Base-by-base conservation (phyloP, 2,329 filamentous ascomycete species). In the Pseudocercospora pini-densiflorae region DNA sequence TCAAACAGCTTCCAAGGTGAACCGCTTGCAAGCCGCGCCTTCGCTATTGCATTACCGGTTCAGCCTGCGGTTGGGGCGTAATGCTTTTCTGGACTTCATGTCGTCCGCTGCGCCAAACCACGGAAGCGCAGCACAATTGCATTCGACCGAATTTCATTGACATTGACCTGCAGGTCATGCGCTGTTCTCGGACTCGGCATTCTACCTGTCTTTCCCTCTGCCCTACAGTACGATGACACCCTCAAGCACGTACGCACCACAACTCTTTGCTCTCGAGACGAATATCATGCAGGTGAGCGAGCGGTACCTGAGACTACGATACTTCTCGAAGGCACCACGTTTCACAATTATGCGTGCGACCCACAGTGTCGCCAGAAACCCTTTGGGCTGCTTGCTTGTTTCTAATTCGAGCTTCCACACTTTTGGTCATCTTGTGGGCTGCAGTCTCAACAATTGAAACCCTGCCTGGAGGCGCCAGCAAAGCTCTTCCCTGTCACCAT, bases 91-190 rank as follows among this genome's bases (percentile, higher is more conserved):
- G 27, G 51, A 69, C 68, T 62, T 64, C 68, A 67, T 65, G 64
- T 63, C 40, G 59, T 61, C 61, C 57, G 45, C 43, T 23, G 6
- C 49, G 24, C 31, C 27, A 36, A 36, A 59, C 63, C 63, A 53
- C 53, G 63, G 59, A 77, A 59, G 82, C 79, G 36, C 31, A 59
- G 33, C 55, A 3, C 55, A 59, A 43, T 16, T 23, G 55, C 29
- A 24, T 19, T 9, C 7, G 27, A 24, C 57, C 40, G 57, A 59
- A 54, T 31, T 40, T 12, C n/a, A 45, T 45, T 59, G 33, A 59
- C 31, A 54, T 54, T 27, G 21, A n/a, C 24, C 3, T 23, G 51
- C 51, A 59, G 27, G 8, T 40, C 19, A 12, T 29, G 21, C 31
- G 31, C 40, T 24, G 23, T 59, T 59, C 21, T 12, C 40, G 33